Evolutionary conservation across 805 yeast species (phyloP), one percentile per base, ranked within the genome.

Genomic region (Candida caryicola): DNA sequence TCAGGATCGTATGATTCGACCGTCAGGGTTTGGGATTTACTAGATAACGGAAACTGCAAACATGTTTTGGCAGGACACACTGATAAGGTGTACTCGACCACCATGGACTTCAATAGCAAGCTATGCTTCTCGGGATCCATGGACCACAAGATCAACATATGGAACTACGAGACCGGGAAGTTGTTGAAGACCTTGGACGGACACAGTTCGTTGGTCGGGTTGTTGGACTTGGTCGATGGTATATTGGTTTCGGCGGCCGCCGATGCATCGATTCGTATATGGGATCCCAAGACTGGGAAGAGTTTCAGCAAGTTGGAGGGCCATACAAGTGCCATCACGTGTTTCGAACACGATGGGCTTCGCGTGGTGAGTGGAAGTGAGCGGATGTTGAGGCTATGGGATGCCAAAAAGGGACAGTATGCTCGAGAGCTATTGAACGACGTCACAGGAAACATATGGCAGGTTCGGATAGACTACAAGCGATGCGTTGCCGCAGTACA

Each of bases 161-260:
- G 99, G 99, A 90, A 89, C 59, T 67, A 90, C 36, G 78, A 74
- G 29, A 80, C 82, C 13, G 96, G 97, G 6, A 71, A 76, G 43
- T 74, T 83, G 32, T 61, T 85, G 34, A 70, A 79, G 31, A 76
- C 87, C 0, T 66, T 91, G 32, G 88, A 82, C 40, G 97, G 96
- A 1, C 99, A 93, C 59, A 81, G 86, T 1, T 85, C 91, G 9
- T 66, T 93, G 15, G 99, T 93, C 12, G 99, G 98, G 0, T 67
- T 93, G 31, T 69, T 91, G 18, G 87, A 86, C 31, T 73, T 90
- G 6, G 80, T 88, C 4, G 81, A 83, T 17, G 79, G 82, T 25
- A 81, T 79, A 33, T 68, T 93, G 9, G 95, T 91, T 1, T 84
- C 95, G 31, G 99, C 96, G 0, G 98, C 97, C 2, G 98, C 98